Evolutionary conservation across 768 basidiomycete species (phyloP).

Genomic region (Tephrocybe sp.): DNA sequence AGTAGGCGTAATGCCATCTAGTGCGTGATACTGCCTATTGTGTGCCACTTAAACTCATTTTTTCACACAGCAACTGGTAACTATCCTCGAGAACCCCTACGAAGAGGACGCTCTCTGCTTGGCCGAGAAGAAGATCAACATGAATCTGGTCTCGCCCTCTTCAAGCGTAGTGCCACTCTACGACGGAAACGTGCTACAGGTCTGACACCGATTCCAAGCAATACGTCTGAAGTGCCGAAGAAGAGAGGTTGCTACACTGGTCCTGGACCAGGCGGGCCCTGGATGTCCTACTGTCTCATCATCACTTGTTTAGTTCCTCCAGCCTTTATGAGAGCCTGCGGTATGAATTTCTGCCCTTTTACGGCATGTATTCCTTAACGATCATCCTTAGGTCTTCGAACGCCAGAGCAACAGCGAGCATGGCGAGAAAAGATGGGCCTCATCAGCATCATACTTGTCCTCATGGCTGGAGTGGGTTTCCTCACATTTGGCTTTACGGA

Average conservation of each 20-base stretch:
- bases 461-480: conserved; percentile 96
- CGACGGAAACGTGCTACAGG: conserved; percentile 61
- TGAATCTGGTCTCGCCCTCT: conserved; percentile 90
- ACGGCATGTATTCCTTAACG: not conserved
- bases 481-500: conserved; percentile 98
- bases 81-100: conserved; percentile 59
- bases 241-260: conserved; percentile 63
- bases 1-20: conserved; percentile 77
- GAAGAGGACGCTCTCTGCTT: conserved; percentile 88
- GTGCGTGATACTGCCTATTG: conserved; percentile 48
- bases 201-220: conserved; percentile 38
- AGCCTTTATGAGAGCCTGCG: conserved; percentile 73
- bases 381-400: conserved; percentile 66
- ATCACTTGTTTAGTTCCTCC: conserved; percentile 84
- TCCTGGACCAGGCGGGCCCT: conserved; percentile 89
- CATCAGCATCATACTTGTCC: conserved; percentile 69
- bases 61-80: conserved; percentile 70
- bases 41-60: conserved; percentile 8
- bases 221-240: conserved; percentile 35
- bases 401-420: conserved; percentile 91
- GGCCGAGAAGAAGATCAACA: conserved; percentile 88
- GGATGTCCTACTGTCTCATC: conserved; percentile 93
- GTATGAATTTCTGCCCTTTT: conserved; percentile 57
- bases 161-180: conserved; percentile 82
- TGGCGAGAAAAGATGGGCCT: conserved; percentile 99